A percentile compares a stretch with the other conserved stretches of the same genome.
phyloP scores from a whole-genome alignment of 129 eudicot genomes.

The Dittrichia graveolens region DNA sequence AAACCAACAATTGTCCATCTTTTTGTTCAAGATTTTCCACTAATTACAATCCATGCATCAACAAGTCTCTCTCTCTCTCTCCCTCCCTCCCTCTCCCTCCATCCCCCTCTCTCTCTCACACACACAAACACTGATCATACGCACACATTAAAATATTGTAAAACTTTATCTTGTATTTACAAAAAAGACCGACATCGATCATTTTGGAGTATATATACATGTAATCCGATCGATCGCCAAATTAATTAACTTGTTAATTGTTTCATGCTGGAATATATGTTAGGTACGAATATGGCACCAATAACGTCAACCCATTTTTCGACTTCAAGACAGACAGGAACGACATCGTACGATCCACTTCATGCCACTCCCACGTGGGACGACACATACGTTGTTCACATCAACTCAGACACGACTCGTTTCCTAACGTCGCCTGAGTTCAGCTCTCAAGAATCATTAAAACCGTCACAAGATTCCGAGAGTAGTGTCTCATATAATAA shows the following conservation, averaged over 20 bases:
- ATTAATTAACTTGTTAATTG: neutral
- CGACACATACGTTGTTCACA: constrained; percentile 38
- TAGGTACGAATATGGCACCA: constrained; percentile 49
- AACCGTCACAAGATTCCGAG: constrained; percentile 42
- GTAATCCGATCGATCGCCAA: neutral
- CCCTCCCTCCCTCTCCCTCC: no score
- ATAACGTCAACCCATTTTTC: constrained; percentile 55
- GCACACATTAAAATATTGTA: no score
- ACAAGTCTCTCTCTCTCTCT: neutral
- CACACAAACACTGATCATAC: no score
- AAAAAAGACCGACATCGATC: neutral
- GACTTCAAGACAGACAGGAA: constrained; percentile 49
- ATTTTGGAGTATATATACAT: no score
- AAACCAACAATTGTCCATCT: constrained; percentile 19
- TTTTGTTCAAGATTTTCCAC: constrained; percentile 26
- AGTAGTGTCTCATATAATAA: constrained; percentile 55
- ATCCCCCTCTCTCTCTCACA: neutral
- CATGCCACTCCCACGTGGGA: constrained; percentile 59
- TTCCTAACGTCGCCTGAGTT: constrained; percentile 35
- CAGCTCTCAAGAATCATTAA: constrained; percentile 53
- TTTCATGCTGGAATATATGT: neutral
- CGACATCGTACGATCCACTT: constrained; percentile 50
- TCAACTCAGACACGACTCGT: constrained; percentile 38
- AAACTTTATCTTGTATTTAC: neutral
- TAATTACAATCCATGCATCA: constrained; percentile 5